phyloP scores from a whole-genome alignment of 306 rosid genomes.

The Fragaria nilgerrensis region DNA sequence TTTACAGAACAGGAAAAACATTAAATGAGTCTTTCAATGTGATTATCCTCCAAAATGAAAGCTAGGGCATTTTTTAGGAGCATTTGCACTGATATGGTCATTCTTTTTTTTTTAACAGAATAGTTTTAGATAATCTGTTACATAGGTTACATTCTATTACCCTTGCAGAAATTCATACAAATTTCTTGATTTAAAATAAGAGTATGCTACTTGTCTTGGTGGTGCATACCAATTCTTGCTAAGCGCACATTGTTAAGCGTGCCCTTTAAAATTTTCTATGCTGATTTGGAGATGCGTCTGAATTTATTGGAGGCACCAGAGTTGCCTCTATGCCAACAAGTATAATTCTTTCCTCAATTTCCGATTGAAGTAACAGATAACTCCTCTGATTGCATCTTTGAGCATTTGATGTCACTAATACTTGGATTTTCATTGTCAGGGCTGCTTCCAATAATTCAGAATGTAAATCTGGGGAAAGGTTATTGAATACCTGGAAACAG shows the following conservation, averaged over 20 bases:
- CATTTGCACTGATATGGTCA: not conserved
- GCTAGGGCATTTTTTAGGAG: not conserved
- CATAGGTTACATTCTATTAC: not conserved
- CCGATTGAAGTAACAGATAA: not conserved
- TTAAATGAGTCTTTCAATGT: not conserved
- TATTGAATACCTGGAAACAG: slow-evolving; percentile 56
- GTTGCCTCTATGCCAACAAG: not conserved
- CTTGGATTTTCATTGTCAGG: slow-evolving; percentile 46
- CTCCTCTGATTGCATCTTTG: not conserved
- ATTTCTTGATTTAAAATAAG: not conserved
- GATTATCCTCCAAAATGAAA: not conserved
- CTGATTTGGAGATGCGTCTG: not conserved
- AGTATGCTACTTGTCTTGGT: not conserved
- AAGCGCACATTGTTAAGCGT: not conserved
- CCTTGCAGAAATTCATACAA: not conserved
- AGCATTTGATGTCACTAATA: slow-evolving; percentile 10
- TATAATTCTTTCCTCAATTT: not conserved
- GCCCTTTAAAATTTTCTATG: not conserved
- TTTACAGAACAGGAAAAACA: not conserved
- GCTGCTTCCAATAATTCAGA: slow-evolving; percentile 72
- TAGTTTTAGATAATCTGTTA: not conserved
- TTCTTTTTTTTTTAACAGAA: not conserved
- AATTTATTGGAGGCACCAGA: not conserved
- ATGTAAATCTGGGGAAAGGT: slow-evolving; percentile 56
- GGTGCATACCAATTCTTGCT: not conserved